A percentile compares a stretch with the other conserved stretches of the same genome.
Conservation (phyloP, 805 yeast genomes). For the Candida chauliodis region DNA sequence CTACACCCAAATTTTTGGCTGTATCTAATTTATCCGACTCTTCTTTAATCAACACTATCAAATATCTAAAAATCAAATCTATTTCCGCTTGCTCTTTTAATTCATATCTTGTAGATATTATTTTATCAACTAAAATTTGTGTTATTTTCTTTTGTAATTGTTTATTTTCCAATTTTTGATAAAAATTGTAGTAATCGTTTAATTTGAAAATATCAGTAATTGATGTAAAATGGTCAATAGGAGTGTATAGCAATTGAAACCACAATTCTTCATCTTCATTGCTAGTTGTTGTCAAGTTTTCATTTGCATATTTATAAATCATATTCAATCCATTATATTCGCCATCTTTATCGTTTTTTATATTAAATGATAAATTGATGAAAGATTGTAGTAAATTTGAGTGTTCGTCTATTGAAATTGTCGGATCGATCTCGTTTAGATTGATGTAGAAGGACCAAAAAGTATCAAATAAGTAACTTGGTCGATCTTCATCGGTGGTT, state of each 20-base stretch:
- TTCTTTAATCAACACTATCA: conserved; percentile 51
- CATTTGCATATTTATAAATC: conserved; percentile 55
- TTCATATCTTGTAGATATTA: conserved; percentile 40
- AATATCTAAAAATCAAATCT: conserved; percentile 55
- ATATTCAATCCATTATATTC: conserved; percentile 55
- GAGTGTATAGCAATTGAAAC: conserved; percentile 45
- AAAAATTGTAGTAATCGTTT: conserved; percentile 51
- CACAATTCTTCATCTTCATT: conserved; percentile 34
- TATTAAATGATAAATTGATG: conserved; percentile 58
- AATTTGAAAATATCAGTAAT: conserved; percentile 42
- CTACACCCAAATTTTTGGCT: conserved; percentile 38
- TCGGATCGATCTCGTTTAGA: conserved; percentile 56
- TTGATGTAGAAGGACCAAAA: conserved; percentile 65
- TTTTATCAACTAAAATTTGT: conserved; percentile 54
- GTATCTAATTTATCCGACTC: conserved; percentile 26
- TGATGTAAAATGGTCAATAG: conserved; percentile 42
- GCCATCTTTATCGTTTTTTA: conserved; percentile 68
- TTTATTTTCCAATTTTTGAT: conserved; percentile 46
- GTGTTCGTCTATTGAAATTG: conserved; percentile 63
- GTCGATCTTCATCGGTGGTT: conserved; percentile 19
- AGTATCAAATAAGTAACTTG: conserved; percentile 45
- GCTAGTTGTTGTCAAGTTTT: conserved; percentile 21
- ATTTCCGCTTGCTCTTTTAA: conserved; percentile 43
- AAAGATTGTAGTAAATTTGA: conserved; percentile 64
- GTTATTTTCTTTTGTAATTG: conserved; percentile 57